Evolutionary conservation across 1,284 basidiomycete genomes (phyloP), one percentile per base, ranked within the genome.

Genomic region (Boletus holoroseus): DNA sequence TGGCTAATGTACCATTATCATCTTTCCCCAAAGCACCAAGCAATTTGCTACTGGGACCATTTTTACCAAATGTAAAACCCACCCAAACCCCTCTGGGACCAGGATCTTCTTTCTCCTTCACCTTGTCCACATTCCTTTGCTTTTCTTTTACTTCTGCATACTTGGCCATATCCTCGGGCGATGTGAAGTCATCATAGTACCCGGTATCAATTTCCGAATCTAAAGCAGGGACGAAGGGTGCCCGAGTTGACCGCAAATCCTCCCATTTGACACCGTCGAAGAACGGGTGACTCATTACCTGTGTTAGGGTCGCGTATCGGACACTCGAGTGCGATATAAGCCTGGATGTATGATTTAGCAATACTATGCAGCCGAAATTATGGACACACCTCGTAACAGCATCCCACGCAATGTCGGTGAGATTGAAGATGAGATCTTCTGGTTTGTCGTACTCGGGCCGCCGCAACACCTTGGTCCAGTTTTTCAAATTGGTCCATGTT

Each of bases 401-500:
- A 63, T 95, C 90, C 96, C 96, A 99, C 1, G 94, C 93, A 8
- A 86, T 72, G 67, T 99, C 95, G 3, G 83, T 82, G 57, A 99
- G 76, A 72, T 99, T 99, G 78, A 99, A 99, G 61, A 99, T 93
- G 47, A 95, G 75, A 70, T 99, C 96, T 67, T 99, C 94, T 3
- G 90, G 88, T 58, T 91, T 88, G 66, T 97, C 94, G 63, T 99
- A 99, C 58, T 96, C 89, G 1, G 96, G 96, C 55, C 96, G 73
- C 18, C 88, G 78, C 4, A 99, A 77, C 3, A 94, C 91, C 60
- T 89, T 89, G 22, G 85, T 82, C 96, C 96, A 99, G 69, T 97
- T 98, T 73, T 98, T 98, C 60, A 99, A 74, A 70, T 99, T 99
- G 18, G 93, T 93, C 94, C 96, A 99, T 0, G 96, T 99, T 72